Evolutionary conservation across 2,329 filamentous ascomycete species (phyloP), one percentile per base, ranked within the genome.

Genomic region (Aspergillus pseudonomiae): DNA sequence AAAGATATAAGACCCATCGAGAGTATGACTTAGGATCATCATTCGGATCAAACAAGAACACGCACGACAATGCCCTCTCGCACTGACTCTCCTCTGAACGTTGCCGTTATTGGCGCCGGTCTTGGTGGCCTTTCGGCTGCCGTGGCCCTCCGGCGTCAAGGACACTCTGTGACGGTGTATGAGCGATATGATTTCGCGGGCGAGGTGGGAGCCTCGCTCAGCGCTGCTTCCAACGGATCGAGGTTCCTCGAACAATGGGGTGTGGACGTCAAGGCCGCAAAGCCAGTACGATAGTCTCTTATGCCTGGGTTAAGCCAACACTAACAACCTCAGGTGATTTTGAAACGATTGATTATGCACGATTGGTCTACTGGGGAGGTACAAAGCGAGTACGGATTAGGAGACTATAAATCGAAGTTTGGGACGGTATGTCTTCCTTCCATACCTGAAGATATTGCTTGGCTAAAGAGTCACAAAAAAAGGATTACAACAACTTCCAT

Each of bases 341-440:
- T 76, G n/a, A 68, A 71, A 57, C 68, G 70, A 28, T 57, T 76
- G 12, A 74, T 76, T 26, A 70, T 72, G 68, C 74, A 73, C 52
- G 68, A 73, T 24, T 75, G 71, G 71, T 57, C 58, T 0, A 66
- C 68, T 28, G 74, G 74, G 2, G 61, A 66, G 6, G 69, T 74
- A 14, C 64, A 66, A 39, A 72, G 60, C 48, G 68, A 65, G 3
- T 74, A 75, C 59, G 69, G 67, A 12, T 59, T 75, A 16, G 70
- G 70, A 4, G 72, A 75, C 59, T 75, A 75, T 48, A 70, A 69
- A 46, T 61, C 63, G 11, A 68, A 59, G 45, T 59, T 59, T 28
- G 57, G 57, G 14, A 59, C 57, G 24, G 57, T 52, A n/a, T 19
- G 26, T 14, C 26, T 19, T 50, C 46, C 24, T 30, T 19, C 26